Conservation (phyloP, 768 basidiomycete genomes). For the Kwoniella sp. region DNA sequence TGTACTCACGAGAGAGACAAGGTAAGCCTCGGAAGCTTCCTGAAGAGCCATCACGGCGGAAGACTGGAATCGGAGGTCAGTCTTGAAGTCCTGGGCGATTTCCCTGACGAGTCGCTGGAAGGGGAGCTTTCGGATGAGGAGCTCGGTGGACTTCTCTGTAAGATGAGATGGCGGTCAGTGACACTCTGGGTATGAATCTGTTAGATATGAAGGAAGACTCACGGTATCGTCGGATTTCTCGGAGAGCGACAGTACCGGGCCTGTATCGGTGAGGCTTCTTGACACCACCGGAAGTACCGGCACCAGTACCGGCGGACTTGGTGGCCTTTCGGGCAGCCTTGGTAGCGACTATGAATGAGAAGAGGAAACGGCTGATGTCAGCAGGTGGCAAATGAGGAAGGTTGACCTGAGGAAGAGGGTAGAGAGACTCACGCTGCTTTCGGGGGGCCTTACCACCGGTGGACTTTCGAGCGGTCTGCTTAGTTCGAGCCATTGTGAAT, state of each 20-base stretch:
- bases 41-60: constrained; percentile 62
- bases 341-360: constrained; percentile 62
- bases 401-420: neutral
- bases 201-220: too few relatives aligned
- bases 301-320: constrained; percentile 38
- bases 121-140: constrained; percentile 62
- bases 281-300: constrained; percentile 75
- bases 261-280: constrained; percentile 85
- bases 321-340: constrained; percentile 65
- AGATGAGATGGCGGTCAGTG: constrained; percentile 1
- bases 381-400: constrained; percentile 2
- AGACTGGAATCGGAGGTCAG: constrained; percentile 70
- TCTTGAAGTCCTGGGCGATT: constrained; percentile 83
- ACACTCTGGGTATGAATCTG: too few relatives aligned
- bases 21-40: constrained; percentile 67
- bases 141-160: constrained; percentile 59
- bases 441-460: constrained; percentile 73
- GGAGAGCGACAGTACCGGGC: constrained; percentile 60
- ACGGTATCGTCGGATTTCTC: constrained; percentile 64
- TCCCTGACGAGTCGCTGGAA: constrained; percentile 77
- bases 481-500: constrained; percentile 23
- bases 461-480: constrained; percentile 97
- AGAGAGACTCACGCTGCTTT: constrained; percentile 54
- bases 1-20: constrained; percentile 62
- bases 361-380: neutral